A percentile compares a stretch with the other conserved stretches of the same genome.
Evolutionary conservation across 345 rosid species (phyloP).

Genomic region (Rhodomyrtus tomentosa): DNA sequence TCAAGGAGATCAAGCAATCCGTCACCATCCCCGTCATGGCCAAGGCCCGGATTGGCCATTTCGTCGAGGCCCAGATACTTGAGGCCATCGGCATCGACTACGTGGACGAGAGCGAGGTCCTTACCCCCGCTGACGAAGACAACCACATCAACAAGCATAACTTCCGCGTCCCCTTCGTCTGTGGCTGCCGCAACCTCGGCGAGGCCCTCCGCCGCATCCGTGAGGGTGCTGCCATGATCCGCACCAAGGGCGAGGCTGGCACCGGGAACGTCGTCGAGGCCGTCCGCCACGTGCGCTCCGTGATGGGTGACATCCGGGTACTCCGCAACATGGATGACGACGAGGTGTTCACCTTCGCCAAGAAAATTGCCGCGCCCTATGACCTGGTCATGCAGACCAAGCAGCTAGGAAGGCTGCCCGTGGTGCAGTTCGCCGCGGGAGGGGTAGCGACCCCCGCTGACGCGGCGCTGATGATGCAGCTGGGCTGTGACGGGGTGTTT

Average conservation of each 20-base stretch:
- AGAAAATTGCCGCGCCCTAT: conserved; percentile 54
- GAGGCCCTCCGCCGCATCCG: conserved; percentile 66
- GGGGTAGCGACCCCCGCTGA: conserved; percentile 76
- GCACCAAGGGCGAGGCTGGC: conserved; percentile 85
- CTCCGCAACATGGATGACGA: conserved; percentile 68
- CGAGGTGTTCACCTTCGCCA: conserved; percentile 60
- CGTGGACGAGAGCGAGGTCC: conserved; percentile 72
- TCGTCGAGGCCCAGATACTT: conserved; percentile 70
- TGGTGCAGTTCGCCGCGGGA: conserved; percentile 63
- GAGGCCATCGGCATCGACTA: conserved; percentile 75
- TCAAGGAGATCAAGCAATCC: conserved; percentile 49
- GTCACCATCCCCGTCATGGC: conserved; percentile 86
- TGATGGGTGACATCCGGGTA: conserved; percentile 56
- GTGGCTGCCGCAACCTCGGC: conserved; percentile 75
- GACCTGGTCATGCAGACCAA: conserved; percentile 64
- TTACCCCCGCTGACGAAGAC: conserved; percentile 67
- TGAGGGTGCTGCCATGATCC: conserved; percentile 80
- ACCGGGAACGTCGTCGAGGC: conserved; percentile 73
- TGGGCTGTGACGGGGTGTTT: conserved; percentile 65
- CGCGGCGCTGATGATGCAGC: conserved; percentile 73
- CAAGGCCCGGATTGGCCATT: conserved; percentile 70
- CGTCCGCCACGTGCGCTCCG: conserved; percentile 70
- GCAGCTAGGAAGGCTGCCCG: conserved; percentile 60
- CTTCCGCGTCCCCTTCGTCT: conserved; percentile 69
- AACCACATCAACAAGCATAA: conserved; percentile 78